Base-by-base conservation (phyloP, 2,329 filamentous ascomycete genomes). In the Aureobasidium uvarum region DNA sequence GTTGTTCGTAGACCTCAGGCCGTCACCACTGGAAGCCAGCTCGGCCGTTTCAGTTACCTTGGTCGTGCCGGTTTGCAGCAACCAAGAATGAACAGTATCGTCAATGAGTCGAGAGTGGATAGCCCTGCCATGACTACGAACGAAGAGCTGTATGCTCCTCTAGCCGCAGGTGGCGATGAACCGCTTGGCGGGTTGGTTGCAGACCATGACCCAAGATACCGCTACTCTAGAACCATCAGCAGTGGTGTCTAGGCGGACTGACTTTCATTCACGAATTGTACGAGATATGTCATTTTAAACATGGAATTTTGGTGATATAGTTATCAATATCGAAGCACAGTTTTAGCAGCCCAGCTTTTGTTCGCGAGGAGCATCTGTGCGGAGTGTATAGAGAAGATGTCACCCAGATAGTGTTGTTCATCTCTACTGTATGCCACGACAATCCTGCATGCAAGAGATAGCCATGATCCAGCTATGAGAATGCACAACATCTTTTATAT, bases 151-250 rank as follows among this genome's bases (percentile, higher is more conserved):
- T 68, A 68, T 25, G 66, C 67, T 23, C 64, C 67, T 33, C 58
- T 67, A 13, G 52, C 62, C 6, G 51, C 50, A 23, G 63, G 62
- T 5, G 54, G 46, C 11, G 62, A 66, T 64, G 65, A 64, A 31
- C 59, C 66, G 16, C 54, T 68, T 23, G 68, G 67, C 23, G 51
- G 56, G 23, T 39, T 67, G 60, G 65, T 67, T 5, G 51, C 58
- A 14, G 58, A 66, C 8, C 55, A 60, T 20, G 55, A 67, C 28
- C 66, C 66, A 3, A 64, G 64, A 33, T 65, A 66, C 14, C 36
- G 67, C 14, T 68, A 63, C 45, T 66, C 66, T 2, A 68, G 68
- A 65, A 70, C 69, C 28, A 60, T 50, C 8, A 69, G 66, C 43
- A 67, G 69, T 67, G 68, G 67, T 28, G 68, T 69, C 33, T 69